Conservation (phyloP, 2,329 filamentous ascomycete species). For the Didymosphaeria variabile region DNA sequence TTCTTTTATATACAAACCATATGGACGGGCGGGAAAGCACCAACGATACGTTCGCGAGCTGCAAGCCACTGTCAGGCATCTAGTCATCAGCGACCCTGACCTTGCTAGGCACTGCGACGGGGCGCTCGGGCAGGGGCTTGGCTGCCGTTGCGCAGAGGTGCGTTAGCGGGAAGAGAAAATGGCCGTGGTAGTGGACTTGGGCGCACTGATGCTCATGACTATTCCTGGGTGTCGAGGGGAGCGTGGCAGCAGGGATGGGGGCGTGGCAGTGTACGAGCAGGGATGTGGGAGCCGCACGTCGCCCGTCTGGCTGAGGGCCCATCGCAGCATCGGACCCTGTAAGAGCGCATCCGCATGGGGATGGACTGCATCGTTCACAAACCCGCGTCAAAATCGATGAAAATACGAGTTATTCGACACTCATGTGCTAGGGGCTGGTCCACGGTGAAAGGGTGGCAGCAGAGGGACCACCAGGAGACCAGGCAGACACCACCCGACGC, state of each 20-base stretch:
- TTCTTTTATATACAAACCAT: slow-evolving; percentile 40
- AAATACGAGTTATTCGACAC: no score
- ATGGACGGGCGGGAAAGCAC: slow-evolving; percentile 1
- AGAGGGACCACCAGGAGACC: neutral
- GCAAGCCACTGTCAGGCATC: slow-evolving; percentile 38
- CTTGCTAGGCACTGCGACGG: slow-evolving; percentile 18
- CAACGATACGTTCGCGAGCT: slow-evolving; percentile 22
- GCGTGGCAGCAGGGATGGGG: slow-evolving; percentile 17
- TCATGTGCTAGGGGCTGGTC: neutral
- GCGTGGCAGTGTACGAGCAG: slow-evolving; percentile 32
- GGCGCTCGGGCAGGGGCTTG: slow-evolving; percentile 14
- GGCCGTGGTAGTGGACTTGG: slow-evolving; percentile 6
- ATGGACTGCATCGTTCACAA: neutral
- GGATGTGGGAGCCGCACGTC: slow-evolving; percentile 29
- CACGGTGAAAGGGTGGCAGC: neutral
- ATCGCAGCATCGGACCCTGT: slow-evolving; percentile 10
- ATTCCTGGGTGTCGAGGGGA: slow-evolving; percentile 13
- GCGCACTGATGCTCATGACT: slow-evolving; percentile 10
- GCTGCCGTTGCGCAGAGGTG: slow-evolving; percentile 17
- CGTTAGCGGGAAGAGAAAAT: slow-evolving; percentile 5
- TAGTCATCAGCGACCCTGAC: slow-evolving; percentile 39
- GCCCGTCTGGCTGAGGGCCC: slow-evolving; percentile 10
- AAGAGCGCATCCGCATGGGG: slow-evolving; percentile 8
- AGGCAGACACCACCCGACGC: slow-evolving; percentile 8
- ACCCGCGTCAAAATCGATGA: neutral